Conservation (phyloP, 331 rosid genomes). For the Acacia pycnantha region DNA sequence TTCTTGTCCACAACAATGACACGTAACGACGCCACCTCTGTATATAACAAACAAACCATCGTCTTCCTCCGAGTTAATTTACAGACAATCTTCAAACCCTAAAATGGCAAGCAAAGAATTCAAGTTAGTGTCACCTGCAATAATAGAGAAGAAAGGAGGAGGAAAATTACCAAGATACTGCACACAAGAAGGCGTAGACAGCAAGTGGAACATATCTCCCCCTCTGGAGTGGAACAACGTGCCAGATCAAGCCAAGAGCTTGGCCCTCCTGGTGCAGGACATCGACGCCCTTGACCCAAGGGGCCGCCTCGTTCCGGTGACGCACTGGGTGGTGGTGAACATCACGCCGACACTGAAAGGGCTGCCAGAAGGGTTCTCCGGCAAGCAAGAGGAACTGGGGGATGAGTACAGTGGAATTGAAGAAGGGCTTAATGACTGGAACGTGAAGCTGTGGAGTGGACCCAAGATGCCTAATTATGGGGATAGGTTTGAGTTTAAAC, state of each 20-base stretch:
- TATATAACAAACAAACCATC: no score
- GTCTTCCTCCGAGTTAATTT: no score
- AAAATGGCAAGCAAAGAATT: slow-evolving; percentile 57
- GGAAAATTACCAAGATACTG: slow-evolving; percentile 61
- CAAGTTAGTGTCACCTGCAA: slow-evolving; percentile 49
- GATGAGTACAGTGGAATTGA: slow-evolving; percentile 37
- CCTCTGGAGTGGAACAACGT: slow-evolving; percentile 87
- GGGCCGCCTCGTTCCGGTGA: slow-evolving; percentile 60
- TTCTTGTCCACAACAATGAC: no score
- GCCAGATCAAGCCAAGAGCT: slow-evolving; percentile 46
- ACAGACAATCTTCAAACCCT: no score
- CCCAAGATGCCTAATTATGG: slow-evolving; percentile 65
- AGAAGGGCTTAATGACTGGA: slow-evolving; percentile 67
- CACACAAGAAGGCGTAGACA: slow-evolving; percentile 72
- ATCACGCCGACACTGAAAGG: slow-evolving; percentile 50
- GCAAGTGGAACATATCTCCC: slow-evolving; percentile 68
- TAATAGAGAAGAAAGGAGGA: slow-evolving; percentile 33
- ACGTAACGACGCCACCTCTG: no score
- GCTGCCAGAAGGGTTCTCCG: slow-evolving; percentile 71
- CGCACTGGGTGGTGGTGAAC: slow-evolving; percentile 66
- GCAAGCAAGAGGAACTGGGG: slow-evolving; percentile 43
- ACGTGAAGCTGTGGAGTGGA: slow-evolving; percentile 50
- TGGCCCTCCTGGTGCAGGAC: slow-evolving; percentile 71
- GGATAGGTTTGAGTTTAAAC: slow-evolving; percentile 66
- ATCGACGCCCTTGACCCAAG: slow-evolving; percentile 61